Evolutionary conservation across 2,329 filamentous ascomycete species (phyloP), one percentile per base, ranked within the genome.

Genomic region (Arthrobotrys sinensis): DNA sequence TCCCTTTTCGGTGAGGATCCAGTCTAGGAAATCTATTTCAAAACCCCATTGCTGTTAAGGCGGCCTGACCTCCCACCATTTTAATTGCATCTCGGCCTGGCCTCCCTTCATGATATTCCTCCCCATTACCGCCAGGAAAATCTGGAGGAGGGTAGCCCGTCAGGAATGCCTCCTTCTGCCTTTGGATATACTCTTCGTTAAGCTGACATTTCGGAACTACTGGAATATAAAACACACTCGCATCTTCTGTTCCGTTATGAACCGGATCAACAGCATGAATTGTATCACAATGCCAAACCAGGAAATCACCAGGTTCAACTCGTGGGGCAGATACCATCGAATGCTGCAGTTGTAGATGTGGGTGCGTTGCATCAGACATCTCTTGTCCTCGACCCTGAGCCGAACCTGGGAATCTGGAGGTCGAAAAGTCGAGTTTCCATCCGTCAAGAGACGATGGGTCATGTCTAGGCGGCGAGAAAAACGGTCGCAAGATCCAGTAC

Each of bases 161-260:
- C 1, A 91, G 84, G 81, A 96, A 96, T 0, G 89, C 88, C n/a
- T 89, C 86, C 19, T 91, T 88, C 85, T 97, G 93, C 14, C 89
- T 87, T 0, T 85, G 87, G 0, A 95, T 86, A 82, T 94, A 96
- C 21, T 88, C 85, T 0, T 91, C 90, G 81, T 96, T 97, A 45
- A 87, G 85, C 66, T 91, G 89, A 0, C 93, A 97, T 34, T 93
- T 87, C 0, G 94, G 94, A 68, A 92, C 96, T 0, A 93, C 91
- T 0, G 94, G 94, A 69, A 97, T 97, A 82, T 97, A 97, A 76
- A 97, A 82, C 0, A 97, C 94, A 81, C 91, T 94, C 0, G 92
- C 93, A 83, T 97, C 94, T 0, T 86, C 84, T 1, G 85, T 86
- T 0, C 94, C 95, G 0, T 84, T 84, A 83, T 97, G 94, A 0